Conservation (phyloP, 768 basidiomycete species). For the Pleurotus cornucopiae region DNA sequence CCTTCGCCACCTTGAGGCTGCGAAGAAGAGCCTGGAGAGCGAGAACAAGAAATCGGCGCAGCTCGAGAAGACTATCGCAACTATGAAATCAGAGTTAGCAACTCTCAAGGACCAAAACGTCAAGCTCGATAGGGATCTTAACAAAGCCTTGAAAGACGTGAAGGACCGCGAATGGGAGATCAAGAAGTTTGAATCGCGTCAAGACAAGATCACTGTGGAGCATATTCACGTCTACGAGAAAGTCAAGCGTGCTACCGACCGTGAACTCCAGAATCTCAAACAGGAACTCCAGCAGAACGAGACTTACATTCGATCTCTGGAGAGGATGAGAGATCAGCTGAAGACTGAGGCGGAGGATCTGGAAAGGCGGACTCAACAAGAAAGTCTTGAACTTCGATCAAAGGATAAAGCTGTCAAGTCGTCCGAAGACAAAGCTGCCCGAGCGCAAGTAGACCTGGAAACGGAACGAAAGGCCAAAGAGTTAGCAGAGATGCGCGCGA, state of each 20-base stretch:
- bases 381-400: constrained; percentile 57
- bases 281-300: constrained; percentile 71
- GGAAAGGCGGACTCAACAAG: constrained; percentile 66
- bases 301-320: constrained; percentile 78
- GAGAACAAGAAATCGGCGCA: constrained; percentile 72
- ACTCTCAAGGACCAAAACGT: constrained; percentile 63
- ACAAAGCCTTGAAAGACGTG: constrained; percentile 75
- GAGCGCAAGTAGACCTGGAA: constrained; percentile 57
- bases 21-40: constrained; percentile 67
- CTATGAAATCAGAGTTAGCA: constrained; percentile 66
- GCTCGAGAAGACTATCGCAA: constrained; percentile 61
- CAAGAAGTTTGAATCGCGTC: constrained; percentile 77
- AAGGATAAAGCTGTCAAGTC: constrained; percentile 64
- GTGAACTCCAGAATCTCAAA: constrained; percentile 80
- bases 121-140: constrained; percentile 77
- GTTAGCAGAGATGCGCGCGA: constrained; percentile 56
- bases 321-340: constrained; percentile 73
- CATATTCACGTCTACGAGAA: constrained; percentile 96
- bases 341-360: constrained; percentile 83
- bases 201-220: constrained; percentile 98
- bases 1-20: constrained; percentile 66
- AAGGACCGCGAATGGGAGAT: constrained; percentile 83
- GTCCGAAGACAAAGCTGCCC: constrained; percentile 57
- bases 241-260: constrained; percentile 91
- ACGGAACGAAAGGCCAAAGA: constrained; percentile 65